Base-by-base conservation (phyloP, 2,329 filamentous ascomycete genomes). In the Plectosphaerella sp. region DNA sequence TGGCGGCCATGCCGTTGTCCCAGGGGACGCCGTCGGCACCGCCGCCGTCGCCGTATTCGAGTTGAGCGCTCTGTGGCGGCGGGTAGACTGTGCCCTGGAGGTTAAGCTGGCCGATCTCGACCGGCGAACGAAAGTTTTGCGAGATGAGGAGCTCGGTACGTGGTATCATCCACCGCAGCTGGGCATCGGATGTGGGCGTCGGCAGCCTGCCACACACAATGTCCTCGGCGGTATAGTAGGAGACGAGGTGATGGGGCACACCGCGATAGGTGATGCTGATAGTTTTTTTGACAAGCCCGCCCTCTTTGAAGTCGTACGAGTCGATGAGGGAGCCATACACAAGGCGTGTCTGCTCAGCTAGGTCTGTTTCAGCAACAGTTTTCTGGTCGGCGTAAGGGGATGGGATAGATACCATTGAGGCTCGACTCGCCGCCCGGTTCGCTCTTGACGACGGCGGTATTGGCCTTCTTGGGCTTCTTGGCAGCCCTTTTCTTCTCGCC, bases 271-370 rank as follows among this genome's bases (percentile, higher is more conserved):
- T 84, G 39, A 96, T 83, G 60, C 87, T 93, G 69, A 96, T 91
- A 0, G 91, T 96, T 75, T 96, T 96, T 78, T 97, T 97, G 57
- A 96, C 82, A 41, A 97, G 72, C 0, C 92, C 91, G 2, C 84
- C 81, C 14, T 84, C 76, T 63, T 94, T 94, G 78, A 96, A 96
- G 33, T 85, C 83, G 61, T 96, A 96, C 1, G 88, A 91, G 69
- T 96, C 91, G n/a, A 93, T 82, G 12, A 96, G 76, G 1, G 91
- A 95, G 70, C 74, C 39, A 20, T 20, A 43, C 4, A 20, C 41
- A 61, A 48, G 18, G 42, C 48, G 3, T 49, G 49, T 12, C 59
- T 57, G 8, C 55, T 51, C 48, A 47, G 39, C 39, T 43, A 43
- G 39, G 39, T 22, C 39, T 14, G 14, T 22, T 22, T 33, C 28